phyloP scores from a whole-genome alignment of 352 stramenopile genomes.

The Globisporangium barbulae region DNA sequence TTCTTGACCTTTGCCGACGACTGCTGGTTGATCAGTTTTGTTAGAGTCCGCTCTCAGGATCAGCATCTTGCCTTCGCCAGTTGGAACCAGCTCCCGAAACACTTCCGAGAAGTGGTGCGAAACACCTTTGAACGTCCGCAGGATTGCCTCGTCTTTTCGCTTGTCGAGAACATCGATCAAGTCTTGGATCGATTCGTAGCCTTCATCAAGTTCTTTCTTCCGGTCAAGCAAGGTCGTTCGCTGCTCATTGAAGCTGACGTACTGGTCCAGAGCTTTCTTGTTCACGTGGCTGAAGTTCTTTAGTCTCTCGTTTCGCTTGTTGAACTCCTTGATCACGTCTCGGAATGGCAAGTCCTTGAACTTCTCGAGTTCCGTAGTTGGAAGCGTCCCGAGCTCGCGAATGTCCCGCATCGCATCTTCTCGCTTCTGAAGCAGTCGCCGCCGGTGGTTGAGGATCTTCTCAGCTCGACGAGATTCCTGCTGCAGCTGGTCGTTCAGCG shows the following conservation, averaged over 20 bases:
- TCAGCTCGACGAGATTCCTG: constrained; percentile 77
- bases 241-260: constrained; percentile 97
- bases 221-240: constrained; percentile 88
- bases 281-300: constrained; percentile 99
- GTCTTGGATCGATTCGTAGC: constrained; percentile 87
- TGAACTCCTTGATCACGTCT: constrained; percentile 94
- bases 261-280: constrained; percentile 99
- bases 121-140: constrained; percentile 98
- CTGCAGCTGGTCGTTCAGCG: constrained; percentile 81
- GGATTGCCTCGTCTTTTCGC: constrained; percentile 98
- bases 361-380: constrained; percentile 90
- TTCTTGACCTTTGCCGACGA: constrained; percentile 24
- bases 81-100: constrained; percentile 97
- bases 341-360: constrained; percentile 87
- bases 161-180: constrained; percentile 91
- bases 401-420: constrained; percentile 97
- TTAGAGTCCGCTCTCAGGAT: constrained; percentile 90
- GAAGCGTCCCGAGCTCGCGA: constrained; percentile 95
- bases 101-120: constrained; percentile 98
- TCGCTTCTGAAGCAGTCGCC: constrained; percentile 82
- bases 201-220: constrained; percentile 95
- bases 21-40: constrained; percentile 13
- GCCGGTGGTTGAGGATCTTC: constrained; percentile 78
- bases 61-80: constrained; percentile 95
- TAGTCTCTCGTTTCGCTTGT: constrained; percentile 94